phyloP scores from a whole-genome alignment of 2,329 filamentous ascomycete genomes.

The Stemphylium beticola region DNA sequence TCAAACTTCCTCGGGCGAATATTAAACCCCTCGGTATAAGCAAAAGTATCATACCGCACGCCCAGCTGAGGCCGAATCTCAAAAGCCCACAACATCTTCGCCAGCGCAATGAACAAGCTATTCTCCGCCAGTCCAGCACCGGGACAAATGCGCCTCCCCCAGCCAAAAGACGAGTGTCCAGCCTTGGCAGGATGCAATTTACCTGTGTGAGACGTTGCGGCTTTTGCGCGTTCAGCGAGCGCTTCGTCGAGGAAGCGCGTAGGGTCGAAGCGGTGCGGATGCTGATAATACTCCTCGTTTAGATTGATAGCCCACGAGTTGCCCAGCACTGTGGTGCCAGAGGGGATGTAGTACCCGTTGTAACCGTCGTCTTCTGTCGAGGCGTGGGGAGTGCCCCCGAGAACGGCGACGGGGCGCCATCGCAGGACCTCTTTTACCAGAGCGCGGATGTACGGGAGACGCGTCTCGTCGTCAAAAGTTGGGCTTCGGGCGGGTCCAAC shows the following conservation, averaged over 20 bases:
- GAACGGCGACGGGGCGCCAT: constrained; percentile 50
- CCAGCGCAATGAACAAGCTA: constrained; percentile 41
- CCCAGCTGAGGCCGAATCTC: constrained; percentile 42
- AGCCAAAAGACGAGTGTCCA: constrained; percentile 46
- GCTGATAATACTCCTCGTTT: constrained; percentile 50
- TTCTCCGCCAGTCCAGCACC: constrained; percentile 41
- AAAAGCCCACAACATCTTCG: constrained; percentile 46
- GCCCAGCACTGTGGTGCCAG: constrained; percentile 54
- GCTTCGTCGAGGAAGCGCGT: constrained; percentile 46
- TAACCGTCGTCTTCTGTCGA: constrained; percentile 58
- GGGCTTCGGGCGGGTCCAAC: constrained; percentile 42
- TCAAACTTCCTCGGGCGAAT: constrained; percentile 47
- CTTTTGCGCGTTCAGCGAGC: constrained; percentile 25
- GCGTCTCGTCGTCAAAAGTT: constrained; percentile 46
- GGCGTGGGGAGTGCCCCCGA: constrained; percentile 57
- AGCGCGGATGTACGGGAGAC: constrained; percentile 49
- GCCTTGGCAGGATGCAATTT: constrained; percentile 38
- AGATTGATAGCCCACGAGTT: constrained; percentile 56
- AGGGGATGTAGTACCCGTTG: constrained; percentile 57
- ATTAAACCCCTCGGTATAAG: constrained; percentile 52
- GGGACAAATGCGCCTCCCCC: constrained; percentile 44
- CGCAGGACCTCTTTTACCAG: constrained; percentile 47
- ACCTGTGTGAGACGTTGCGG: constrained; percentile 19
- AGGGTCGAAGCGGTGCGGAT: constrained; percentile 51
- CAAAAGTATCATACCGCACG: constrained; percentile 47